Percentiles rank a stretch among this genome's conserved stretches.
Evolutionary conservation across 805 yeast genomes (phyloP).

Genomic region (Suhomyces vadensis): DNA sequence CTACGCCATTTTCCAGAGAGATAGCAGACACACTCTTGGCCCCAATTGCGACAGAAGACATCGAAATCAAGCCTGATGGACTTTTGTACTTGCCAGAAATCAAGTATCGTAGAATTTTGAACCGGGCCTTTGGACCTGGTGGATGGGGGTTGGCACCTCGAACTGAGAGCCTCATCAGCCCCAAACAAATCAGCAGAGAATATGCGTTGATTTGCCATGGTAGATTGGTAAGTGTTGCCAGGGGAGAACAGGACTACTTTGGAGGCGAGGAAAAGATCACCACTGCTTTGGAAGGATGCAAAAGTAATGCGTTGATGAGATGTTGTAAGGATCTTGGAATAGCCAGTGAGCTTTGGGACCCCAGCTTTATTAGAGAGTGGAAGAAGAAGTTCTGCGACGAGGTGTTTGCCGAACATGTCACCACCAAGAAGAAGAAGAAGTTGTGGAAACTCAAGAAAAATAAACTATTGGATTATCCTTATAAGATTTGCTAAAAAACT

Average conservation of each 20-base stretch:
- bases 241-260: constrained; percentile 95
- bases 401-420: constrained; percentile 79
- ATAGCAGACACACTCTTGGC: constrained; percentile 61
- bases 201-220: constrained; percentile 88
- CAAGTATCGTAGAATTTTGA: constrained; percentile 86
- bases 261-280: constrained; percentile 79
- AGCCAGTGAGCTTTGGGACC: constrained; percentile 98
- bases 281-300: constrained; percentile 97
- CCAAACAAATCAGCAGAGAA: constrained; percentile 79
- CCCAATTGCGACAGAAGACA: constrained; percentile 65
- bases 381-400: constrained; percentile 63
- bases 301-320: constrained; percentile 94
- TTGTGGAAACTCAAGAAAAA: constrained; percentile 86
- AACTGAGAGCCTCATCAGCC: constrained; percentile 76
- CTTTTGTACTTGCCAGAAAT: constrained; percentile 90
- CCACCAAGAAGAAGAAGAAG: constrained; percentile 82
- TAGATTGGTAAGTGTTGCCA: constrained; percentile 82
- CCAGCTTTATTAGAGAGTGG: constrained; percentile 65
- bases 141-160: constrained; percentile 98
- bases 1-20: constrained; percentile 66
- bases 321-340: constrained; percentile 97
- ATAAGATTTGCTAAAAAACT: constrained; percentile 39
- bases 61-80: constrained; percentile 96
- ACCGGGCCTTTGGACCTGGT: constrained; percentile 95
- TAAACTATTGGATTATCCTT: constrained; percentile 83